These are phyloP conservation scores for Pilaira anomala DNA, from an alignment of 192 early-diverging fungal genomes.

Conservation along the genomic window DNA sequence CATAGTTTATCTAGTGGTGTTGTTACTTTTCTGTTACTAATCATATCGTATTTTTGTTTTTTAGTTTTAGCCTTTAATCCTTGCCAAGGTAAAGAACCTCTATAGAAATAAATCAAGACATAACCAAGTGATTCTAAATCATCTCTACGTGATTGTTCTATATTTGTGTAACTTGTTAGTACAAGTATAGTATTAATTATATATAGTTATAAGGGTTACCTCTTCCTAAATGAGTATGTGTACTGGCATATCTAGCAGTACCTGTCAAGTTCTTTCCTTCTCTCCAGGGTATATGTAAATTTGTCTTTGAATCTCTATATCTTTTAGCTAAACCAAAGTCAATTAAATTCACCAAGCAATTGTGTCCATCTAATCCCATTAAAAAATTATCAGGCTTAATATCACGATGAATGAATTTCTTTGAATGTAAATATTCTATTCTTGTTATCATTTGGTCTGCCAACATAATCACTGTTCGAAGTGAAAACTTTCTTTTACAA, in stretches of 20 bases:
- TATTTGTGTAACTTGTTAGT: no score
- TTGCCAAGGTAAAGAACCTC: conserved; percentile 90
- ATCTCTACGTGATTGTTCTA: conserved; percentile 87
- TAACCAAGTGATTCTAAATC: conserved; percentile 90
- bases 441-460: conserved; percentile 80
- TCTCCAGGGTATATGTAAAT: conserved; percentile 83
- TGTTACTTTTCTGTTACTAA: conserved; percentile 91
- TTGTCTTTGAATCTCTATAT: conserved; percentile 79
- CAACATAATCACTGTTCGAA: conserved; percentile 82
- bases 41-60: conserved; percentile 94
- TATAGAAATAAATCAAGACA: conserved; percentile 91
- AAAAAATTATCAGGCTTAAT: conserved; percentile 93
- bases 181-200: background rate
- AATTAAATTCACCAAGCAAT: conserved; percentile 80
- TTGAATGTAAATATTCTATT: conserved; percentile 71
- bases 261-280: conserved; percentile 92
- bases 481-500: conserved; percentile 83
- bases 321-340: conserved; percentile 90
- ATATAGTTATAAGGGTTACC: conserved; percentile 41
- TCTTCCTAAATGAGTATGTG: conserved; percentile 79
- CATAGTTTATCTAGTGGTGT: conserved; percentile 81
- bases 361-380: conserved; percentile 78
- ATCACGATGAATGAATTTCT: conserved; percentile 87
- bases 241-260: conserved; percentile 87
- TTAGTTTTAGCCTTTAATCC: conserved; percentile 88